These are phyloP conservation scores for Yarrowia yakushimensis DNA, from an alignment of 805 yeast species.

Conservation along the genomic window DNA sequence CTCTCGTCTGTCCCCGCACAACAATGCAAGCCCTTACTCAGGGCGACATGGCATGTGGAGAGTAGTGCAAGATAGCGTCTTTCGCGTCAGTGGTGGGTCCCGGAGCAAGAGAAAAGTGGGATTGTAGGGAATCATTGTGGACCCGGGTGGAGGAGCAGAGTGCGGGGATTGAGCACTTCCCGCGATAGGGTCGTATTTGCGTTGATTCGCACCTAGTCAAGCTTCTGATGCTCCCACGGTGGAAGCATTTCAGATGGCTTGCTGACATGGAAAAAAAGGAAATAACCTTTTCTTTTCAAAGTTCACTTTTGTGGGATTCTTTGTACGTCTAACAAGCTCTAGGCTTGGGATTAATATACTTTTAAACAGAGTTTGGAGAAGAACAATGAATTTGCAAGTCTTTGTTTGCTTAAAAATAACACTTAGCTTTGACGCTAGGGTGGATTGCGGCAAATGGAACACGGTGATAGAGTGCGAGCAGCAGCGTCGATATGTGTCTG, in stretches of 20 bases:
- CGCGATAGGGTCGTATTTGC: no score
- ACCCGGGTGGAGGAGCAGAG: no score
- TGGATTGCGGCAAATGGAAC: not conserved
- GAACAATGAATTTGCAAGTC: not conserved
- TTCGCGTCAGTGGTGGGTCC: not conserved
- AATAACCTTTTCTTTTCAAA: not conserved
- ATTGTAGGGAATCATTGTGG: no score
- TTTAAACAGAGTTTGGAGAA: not conserved
- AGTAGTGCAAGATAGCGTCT: not conserved
- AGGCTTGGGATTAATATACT: not conserved
- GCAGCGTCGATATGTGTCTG: no score
- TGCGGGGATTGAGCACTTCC: no score
- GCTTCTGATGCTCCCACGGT: not conserved
- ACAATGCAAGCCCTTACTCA: not conserved
- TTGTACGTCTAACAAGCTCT: not conserved
- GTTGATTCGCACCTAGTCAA: no score
- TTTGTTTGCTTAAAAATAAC: slow-evolving; percentile 1
- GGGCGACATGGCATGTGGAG: not conserved
- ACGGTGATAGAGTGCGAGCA: not conserved
- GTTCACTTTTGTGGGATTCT: not conserved
- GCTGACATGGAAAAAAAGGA: not conserved
- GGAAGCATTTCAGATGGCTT: not conserved
- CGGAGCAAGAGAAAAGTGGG: no score
- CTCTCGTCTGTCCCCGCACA: not conserved
- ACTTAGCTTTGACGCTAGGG: slow-evolving; percentile 6